These are phyloP conservation scores for Sporisorium exsertum DNA, from an alignment of 1,284 basidiomycete genomes.

Conservation along the genomic window DNA sequence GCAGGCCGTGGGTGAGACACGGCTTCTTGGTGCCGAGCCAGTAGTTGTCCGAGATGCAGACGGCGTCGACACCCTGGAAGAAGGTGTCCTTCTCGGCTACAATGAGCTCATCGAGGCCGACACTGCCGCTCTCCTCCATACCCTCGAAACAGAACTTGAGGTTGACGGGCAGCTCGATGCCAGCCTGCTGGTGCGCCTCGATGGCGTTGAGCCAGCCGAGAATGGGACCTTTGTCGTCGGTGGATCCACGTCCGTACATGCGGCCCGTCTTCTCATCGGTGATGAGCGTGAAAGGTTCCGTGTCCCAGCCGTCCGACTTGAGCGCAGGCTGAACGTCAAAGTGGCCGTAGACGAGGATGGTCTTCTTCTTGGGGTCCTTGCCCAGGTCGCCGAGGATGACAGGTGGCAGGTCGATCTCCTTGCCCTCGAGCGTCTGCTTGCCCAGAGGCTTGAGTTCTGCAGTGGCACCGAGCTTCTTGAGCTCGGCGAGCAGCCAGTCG, in stretches of 20 bases:
- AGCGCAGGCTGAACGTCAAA: constrained; percentile 72
- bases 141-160: constrained; percentile 93
- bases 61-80: constrained; percentile 91
- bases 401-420: constrained; percentile 82
- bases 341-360: constrained; percentile 84
- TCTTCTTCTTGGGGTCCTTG: constrained; percentile 86
- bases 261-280: constrained; percentile 78
- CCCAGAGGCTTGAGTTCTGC: constrained; percentile 72
- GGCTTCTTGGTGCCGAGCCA: constrained; percentile 70
- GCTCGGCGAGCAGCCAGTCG: constrained; percentile 63
- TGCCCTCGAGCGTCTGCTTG: constrained; percentile 83
- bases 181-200: constrained; percentile 83
- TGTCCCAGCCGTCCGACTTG: constrained; percentile 82
- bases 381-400: constrained; percentile 82
- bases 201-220: constrained; percentile 95
- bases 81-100: constrained; percentile 82
- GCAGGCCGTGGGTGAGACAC: constrained; percentile 71
- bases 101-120: constrained; percentile 92
- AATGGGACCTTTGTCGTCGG: constrained; percentile 68
- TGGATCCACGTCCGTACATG: constrained; percentile 81
- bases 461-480: constrained; percentile 62
- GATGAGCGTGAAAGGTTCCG: constrained; percentile 87
- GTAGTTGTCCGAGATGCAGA: constrained; percentile 80
- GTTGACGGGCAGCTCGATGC: constrained; percentile 88
- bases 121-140: constrained; percentile 97